Conservation (phyloP, 2,329 filamentous ascomycete genomes). For the Calonectria naviculata region DNA sequence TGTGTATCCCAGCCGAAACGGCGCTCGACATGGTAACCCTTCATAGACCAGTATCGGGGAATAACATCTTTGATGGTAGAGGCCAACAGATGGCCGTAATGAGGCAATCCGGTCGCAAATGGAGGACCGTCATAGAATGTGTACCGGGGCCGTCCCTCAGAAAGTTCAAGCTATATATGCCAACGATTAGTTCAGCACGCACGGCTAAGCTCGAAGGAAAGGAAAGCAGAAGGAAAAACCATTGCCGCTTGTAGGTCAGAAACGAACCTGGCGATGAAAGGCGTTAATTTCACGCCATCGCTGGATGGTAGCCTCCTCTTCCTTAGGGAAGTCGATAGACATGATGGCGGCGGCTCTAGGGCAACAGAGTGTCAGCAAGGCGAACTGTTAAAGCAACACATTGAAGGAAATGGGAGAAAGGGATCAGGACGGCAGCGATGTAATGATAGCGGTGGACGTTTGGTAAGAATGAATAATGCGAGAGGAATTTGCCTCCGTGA, state of each 20-base stretch:
- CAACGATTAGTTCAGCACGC: slow-evolving; percentile 13
- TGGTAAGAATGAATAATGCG: not conserved
- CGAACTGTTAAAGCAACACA: not conserved
- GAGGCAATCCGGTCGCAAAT: slow-evolving; percentile 77
- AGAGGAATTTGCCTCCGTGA: not conserved
- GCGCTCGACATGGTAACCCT: slow-evolving; percentile 90
- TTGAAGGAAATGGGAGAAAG: not conserved
- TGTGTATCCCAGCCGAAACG: slow-evolving; percentile 97
- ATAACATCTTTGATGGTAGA: slow-evolving; percentile 99
- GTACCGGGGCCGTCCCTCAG: slow-evolving; percentile 83
- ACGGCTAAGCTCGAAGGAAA: not conserved
- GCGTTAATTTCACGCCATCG: slow-evolving; percentile 94
- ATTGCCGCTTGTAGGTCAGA: not conserved
- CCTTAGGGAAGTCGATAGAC: slow-evolving; percentile 93
- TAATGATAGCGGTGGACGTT: not conserved
- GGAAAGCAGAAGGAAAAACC: not conserved
- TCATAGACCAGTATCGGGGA: slow-evolving; percentile 97
- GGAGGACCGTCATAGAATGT: slow-evolving; percentile 95
- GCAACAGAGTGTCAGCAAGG: not conserved
- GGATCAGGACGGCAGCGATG: not conserved
- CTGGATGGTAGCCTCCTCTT: slow-evolving; percentile 86
- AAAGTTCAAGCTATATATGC: slow-evolving; percentile 74
- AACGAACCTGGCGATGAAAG: slow-evolving; percentile 81
- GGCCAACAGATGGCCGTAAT: slow-evolving; percentile 81
- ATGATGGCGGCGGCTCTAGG: slow-evolving; percentile 55